phyloP scores from a whole-genome alignment of 2,329 filamentous ascomycete genomes.

The Emmonsiellopsis sp. region DNA sequence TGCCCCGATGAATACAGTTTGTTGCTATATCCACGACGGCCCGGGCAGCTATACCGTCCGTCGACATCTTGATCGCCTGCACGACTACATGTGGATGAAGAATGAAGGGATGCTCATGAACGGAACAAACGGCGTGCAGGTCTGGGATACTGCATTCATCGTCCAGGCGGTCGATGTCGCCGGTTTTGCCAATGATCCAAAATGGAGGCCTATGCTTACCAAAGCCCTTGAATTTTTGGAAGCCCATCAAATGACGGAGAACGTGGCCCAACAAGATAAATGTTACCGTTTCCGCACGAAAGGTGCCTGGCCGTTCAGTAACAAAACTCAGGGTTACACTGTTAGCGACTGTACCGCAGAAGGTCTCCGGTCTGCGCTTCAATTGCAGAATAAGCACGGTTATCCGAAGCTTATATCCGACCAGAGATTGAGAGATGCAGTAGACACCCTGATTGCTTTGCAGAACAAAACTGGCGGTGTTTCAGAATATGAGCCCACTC shows the following conservation, averaged over 20 bases:
- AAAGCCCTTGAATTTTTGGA: conserved; percentile 81
- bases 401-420: conserved; percentile 68
- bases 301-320: conserved; percentile 95
- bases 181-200: conserved; percentile 64
- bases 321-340: conserved; percentile 81
- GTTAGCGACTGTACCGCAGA: conserved; percentile 94
- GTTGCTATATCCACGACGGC: conserved; percentile 76
- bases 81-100: conserved; percentile 88
- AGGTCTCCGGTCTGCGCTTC: conserved; percentile 74
- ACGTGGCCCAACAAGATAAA: conserved; percentile 63
- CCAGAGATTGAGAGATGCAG: conserved; percentile 70
- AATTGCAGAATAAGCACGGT: conserved; percentile 67
- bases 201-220: conserved; percentile 72
- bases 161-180: conserved; percentile 75
- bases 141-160: conserved; percentile 88
- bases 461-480: conserved; percentile 81
- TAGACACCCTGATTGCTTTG: conserved; percentile 85
- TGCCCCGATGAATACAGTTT: conserved; percentile 79
- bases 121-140: conserved; percentile 95
- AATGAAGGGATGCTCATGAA: conserved; percentile 88
- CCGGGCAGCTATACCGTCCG: conserved; percentile 61
- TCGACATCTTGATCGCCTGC: conserved; percentile 68
- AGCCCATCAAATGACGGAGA: conserved; percentile 78
- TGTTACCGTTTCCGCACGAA: conserved; percentile 88
- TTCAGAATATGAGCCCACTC: conserved; percentile 77